Base-by-base conservation (phyloP, 2,329 filamentous ascomycete species). In the Basipetospora chlamydospora region DNA sequence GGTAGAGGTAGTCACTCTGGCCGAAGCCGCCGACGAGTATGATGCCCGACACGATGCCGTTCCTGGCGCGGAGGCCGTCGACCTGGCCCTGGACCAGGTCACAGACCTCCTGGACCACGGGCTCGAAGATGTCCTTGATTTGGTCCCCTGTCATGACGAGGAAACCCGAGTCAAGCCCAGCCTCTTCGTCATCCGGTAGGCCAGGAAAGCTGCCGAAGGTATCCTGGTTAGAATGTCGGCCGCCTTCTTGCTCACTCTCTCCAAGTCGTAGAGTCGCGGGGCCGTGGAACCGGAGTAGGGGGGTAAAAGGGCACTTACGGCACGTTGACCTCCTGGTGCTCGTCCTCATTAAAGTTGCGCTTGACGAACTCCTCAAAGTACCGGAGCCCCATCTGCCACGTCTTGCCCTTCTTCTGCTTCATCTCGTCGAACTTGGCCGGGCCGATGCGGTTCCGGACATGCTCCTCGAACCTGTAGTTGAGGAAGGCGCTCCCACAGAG, bases 351-450 rank as follows among this genome's bases (percentile, higher is more conserved):
- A 51, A 87, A 88, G 49, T 85, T 86, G 11, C 82, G 70, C 57
- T 88, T 88, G 11, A 88, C 80, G 50, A 84, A 86, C 50, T 87
- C 80, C 48, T 88, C 82, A 54, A 85, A 88, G 49, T 85, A 86
- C 38, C 74, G 70, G 35, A 87, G 60, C 2, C 77, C 82, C 74
- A 78, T 78, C 52, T 79, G 80, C 80, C 81, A 87, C 1, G 77
- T 83, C 56, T 82, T 85, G 3, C 70, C 70, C 54, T 85, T 85
- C 57, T 81, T 82, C 36, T 71, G 54, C 51, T 81, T 80, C 77
- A 88, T 85, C 55, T 77, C 72, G 21, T 78, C 72, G 49, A 85
- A 85, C 3, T 69, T 62, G 23, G 68, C 68, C 26, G 67, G 63
- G 2, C 82, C 82, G 8, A 88, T 68, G 2, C 80, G 69, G 38